Evolutionary conservation across 2,329 filamentous ascomycete species (phyloP).

Genomic region (Trichoderma pleuroti): DNA sequence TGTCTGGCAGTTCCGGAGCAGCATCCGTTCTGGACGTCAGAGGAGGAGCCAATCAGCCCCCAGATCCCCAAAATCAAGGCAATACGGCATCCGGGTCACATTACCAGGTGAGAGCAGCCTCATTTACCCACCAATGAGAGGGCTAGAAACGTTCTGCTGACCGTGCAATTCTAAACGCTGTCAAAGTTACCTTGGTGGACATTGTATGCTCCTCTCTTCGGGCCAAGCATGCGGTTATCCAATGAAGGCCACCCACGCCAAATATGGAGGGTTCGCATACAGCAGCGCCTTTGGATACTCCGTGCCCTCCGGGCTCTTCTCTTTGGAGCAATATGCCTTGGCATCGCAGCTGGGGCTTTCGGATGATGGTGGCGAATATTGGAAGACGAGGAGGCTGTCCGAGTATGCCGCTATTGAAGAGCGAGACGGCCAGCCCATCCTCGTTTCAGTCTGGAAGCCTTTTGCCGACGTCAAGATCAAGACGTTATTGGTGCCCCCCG

Average conservation of each 20-base stretch:
- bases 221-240: constrained; percentile 76
- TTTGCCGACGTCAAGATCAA: constrained; percentile 63
- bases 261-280: constrained; percentile 78
- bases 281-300: constrained; percentile 73
- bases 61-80: constrained; percentile 57
- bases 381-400: constrained; percentile 71
- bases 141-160: background rate
- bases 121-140: constrained; percentile 2
- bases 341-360: constrained; percentile 68
- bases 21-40: constrained; percentile 72
- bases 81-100: constrained; percentile 68
- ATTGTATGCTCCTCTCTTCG: constrained; percentile 58
- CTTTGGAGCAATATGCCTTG: constrained; percentile 41
- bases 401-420: constrained; percentile 60
- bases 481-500: constrained; percentile 63
- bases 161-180: background rate
- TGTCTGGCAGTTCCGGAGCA: constrained; percentile 64
- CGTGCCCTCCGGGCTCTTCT: constrained; percentile 71
- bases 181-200: constrained; percentile 50
- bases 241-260: constrained; percentile 76
- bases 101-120: constrained; percentile 48
- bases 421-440: constrained; percentile 52
- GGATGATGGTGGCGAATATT: constrained; percentile 57
- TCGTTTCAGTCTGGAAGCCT: constrained; percentile 68
- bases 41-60: constrained; percentile 58